Conservation (phyloP, 2,329 filamentous ascomycete genomes). For the Ascochyta viciae-villosae region DNA sequence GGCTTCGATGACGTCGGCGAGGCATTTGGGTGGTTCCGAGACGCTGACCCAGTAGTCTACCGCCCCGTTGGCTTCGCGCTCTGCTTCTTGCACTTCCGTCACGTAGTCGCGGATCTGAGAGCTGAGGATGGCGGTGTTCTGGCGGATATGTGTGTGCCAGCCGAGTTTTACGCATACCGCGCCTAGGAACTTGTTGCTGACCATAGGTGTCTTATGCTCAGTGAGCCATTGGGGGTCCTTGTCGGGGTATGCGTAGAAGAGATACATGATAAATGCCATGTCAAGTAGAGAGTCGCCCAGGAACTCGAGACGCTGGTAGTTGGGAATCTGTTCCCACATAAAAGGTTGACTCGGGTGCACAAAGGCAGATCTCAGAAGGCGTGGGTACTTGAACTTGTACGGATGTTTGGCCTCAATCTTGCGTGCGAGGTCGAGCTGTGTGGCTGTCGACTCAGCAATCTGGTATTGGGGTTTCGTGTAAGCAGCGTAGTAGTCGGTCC, state of each 20-base stretch:
- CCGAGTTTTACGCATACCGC: slow-evolving; percentile 79
- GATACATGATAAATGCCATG: slow-evolving; percentile 80
- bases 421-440: slow-evolving; percentile 71
- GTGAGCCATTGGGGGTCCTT: slow-evolving; percentile 96
- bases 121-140: slow-evolving; percentile 59
- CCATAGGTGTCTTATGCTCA: slow-evolving; percentile 99
- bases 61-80: slow-evolving; percentile 57
- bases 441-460: slow-evolving; percentile 64
- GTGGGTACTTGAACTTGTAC: slow-evolving; percentile 76
- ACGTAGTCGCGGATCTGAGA: slow-evolving; percentile 63
- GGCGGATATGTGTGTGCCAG: slow-evolving; percentile 75
- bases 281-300: slow-evolving; percentile 89
- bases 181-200: slow-evolving; percentile 91
- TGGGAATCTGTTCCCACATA: slow-evolving; percentile 78
- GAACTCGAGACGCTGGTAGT: slow-evolving; percentile 92
- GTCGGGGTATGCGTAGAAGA: slow-evolving; percentile 77
- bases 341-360: slow-evolving; percentile 83
- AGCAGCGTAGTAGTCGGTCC: slow-evolving; percentile 73
- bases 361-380: slow-evolving; percentile 83
- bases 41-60: slow-evolving; percentile 71
- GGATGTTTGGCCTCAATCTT: slow-evolving; percentile 67
- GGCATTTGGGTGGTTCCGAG: slow-evolving; percentile 72
- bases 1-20: slow-evolving; percentile 88
- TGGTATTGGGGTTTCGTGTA: slow-evolving; percentile 79
- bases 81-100: slow-evolving; percentile 62